Conservation (phyloP, 768 basidiomycete genomes). For the Saitozyma sp. region DNA sequence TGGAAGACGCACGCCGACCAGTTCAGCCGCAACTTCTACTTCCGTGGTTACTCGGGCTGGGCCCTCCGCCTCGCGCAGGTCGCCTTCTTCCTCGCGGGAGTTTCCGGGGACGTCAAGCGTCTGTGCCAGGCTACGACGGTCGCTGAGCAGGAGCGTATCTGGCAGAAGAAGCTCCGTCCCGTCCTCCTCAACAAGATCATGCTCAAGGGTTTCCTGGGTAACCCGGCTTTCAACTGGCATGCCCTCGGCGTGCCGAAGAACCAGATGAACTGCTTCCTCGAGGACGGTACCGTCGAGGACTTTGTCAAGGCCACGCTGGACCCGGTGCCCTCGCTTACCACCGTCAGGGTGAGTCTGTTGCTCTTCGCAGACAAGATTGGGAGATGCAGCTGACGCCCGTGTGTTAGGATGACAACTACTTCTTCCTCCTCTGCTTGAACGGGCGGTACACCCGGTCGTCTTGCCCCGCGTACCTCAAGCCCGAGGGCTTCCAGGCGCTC, state of each 20-base stretch:
- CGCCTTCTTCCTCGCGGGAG: conserved; percentile 65
- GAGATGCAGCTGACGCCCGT: neutral
- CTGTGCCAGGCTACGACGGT: conserved; percentile 62
- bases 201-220: conserved; percentile 59
- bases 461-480: conserved; percentile 65
- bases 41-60: conserved; percentile 64
- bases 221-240: conserved; percentile 68
- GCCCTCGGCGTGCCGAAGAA: conserved; percentile 74
- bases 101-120: conserved; percentile 60
- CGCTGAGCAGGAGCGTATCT: conserved; percentile 64
- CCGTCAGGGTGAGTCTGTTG: conserved; percentile 22
- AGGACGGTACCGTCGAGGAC: conserved; percentile 52
- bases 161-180: conserved; percentile 63
- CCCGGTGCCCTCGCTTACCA: conserved; percentile 51
- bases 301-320: conserved; percentile 55
- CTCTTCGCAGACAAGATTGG: neutral
- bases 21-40: conserved; percentile 63
- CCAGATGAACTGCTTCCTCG: conserved; percentile 64
- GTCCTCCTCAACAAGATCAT: conserved; percentile 65
- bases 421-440: conserved; percentile 61
- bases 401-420: conserved; percentile 61
- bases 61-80: conserved; percentile 65
- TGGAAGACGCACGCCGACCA: conserved; percentile 65
- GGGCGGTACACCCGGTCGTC: conserved; percentile 64
- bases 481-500: conserved; percentile 62